Percentiles rank a stretch among this genome's conserved stretches.
These are phyloP conservation scores for Tolypocladium guangdongense DNA, from an alignment of 2,329 filamentous ascomycete species.

Conservation along the genomic window DNA sequence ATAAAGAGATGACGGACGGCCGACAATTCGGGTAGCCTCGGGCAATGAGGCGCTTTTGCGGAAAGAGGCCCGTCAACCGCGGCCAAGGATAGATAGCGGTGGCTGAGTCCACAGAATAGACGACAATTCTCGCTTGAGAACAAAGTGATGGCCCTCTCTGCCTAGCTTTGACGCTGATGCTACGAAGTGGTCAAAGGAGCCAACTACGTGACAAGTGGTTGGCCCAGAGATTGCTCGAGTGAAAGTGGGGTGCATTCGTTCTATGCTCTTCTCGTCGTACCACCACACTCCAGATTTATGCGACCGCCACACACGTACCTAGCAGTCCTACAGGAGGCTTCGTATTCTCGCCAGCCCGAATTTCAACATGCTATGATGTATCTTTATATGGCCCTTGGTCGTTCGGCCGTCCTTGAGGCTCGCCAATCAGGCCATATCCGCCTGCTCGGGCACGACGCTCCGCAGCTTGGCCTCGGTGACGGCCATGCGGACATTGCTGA, in stretches of 20 bases:
- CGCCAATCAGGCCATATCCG: constrained; percentile 12
- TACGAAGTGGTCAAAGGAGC: too few species aligned
- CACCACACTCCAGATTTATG: too few species aligned
- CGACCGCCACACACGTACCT: too few species aligned
- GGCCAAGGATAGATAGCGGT: constrained; percentile 18
- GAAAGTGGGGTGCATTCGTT: background rate
- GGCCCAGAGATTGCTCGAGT: background rate
- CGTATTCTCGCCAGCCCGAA: background rate
- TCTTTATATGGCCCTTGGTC: too few species aligned
- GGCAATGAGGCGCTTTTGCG: constrained; percentile 4
- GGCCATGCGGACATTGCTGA: constrained; percentile 57
- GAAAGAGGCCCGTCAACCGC: constrained; percentile 31
- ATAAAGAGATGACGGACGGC: constrained; percentile 9
- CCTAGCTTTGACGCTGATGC: background rate
- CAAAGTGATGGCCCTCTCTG: background rate
- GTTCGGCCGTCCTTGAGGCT: background rate
- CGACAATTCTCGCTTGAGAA: constrained; percentile 6
- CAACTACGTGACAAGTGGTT: background rate
- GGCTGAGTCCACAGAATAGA: constrained; percentile 12
- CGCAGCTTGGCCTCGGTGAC: constrained; percentile 51
- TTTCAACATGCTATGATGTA: background rate
- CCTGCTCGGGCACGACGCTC: constrained; percentile 65
- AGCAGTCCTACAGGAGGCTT: background rate
- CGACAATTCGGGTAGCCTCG: background rate
- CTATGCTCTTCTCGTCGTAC: too few species aligned